A percentile compares a stretch with the other conserved stretches of the same genome.
Conservation (phyloP, 805 yeast species). For the Yueomyces sinensis region DNA sequence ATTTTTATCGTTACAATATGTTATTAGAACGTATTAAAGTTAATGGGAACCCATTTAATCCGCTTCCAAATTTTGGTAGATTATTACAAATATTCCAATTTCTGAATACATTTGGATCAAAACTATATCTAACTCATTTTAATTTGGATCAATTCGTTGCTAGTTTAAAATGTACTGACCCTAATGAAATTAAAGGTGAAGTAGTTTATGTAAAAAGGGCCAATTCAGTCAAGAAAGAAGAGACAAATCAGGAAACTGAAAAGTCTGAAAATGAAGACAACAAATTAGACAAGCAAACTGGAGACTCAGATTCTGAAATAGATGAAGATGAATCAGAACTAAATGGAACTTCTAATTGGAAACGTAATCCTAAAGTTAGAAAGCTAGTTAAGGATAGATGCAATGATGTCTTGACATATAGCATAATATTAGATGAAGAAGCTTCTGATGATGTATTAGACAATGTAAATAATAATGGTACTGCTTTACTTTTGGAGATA, state of each 20-base stretch:
- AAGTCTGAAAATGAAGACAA: neutral
- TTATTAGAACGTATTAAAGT: constrained; percentile 11
- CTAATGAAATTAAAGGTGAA: constrained; percentile 17
- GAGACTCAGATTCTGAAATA: neutral
- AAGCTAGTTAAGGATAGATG: constrained; percentile 6
- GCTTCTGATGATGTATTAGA: constrained; percentile 17
- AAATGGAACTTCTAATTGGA: constrained; percentile 11
- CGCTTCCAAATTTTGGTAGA: constrained; percentile 12
- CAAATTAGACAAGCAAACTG: neutral
- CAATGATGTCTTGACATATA: constrained; percentile 6
- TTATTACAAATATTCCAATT: constrained; percentile 20
- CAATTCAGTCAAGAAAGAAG: neutral
- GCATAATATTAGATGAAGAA: constrained; percentile 9
- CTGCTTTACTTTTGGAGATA: constrained; percentile 16
- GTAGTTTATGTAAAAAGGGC: constrained; percentile 7
- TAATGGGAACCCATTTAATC: neutral
- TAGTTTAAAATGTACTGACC: constrained; percentile 19
- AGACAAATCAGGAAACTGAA: neutral
- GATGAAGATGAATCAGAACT: neutral
- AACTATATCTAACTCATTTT: constrained; percentile 14
- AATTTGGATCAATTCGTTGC: constrained; percentile 19
- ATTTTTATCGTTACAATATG: constrained; percentile 12
- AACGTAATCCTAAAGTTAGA: constrained; percentile 11
- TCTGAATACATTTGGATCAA: constrained; percentile 17
- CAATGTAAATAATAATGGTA: constrained; percentile 13